Conservation (phyloP, 2,329 filamentous ascomycete species). For the Scedosporium aurantiacum region DNA sequence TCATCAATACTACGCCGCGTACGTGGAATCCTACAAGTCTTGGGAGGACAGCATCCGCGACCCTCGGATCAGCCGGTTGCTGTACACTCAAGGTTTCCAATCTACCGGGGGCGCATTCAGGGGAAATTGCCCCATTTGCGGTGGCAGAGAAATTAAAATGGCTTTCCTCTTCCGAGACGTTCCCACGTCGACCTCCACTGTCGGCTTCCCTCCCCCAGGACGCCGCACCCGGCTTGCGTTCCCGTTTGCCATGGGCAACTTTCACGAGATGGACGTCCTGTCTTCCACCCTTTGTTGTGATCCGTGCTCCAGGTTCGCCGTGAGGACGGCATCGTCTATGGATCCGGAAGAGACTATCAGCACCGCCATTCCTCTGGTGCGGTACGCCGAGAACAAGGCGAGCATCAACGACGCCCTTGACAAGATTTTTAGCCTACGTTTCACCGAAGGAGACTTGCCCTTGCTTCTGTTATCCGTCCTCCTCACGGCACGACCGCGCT, state of each 20-base stretch:
- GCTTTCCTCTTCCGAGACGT: not conserved
- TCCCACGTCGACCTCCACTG: not conserved
- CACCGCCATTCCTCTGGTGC: not conserved
- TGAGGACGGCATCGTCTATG: not conserved
- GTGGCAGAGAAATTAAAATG: not conserved
- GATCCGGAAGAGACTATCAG: not conserved
- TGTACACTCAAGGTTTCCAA: not conserved
- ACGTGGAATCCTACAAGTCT: not conserved
- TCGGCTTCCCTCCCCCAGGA: not conserved
- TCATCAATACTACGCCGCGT: not conserved
- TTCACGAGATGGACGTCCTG: slow-evolving; percentile 1
- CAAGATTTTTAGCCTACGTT: not conserved
- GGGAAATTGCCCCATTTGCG: slow-evolving; percentile 1
- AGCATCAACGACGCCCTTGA: not conserved
- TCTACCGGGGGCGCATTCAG: not conserved
- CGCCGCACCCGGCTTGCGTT: not conserved
- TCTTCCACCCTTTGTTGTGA: slow-evolving; percentile 1
- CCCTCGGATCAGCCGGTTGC: not conserved
- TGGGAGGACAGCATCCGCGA: not conserved
- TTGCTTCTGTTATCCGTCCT: not conserved
- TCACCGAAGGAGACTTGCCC: not conserved
- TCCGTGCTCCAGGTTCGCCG: not conserved
- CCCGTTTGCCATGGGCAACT: slow-evolving; percentile 1
- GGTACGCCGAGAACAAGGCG: not conserved
- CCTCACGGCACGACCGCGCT: not conserved